A percentile compares a stretch with the other conserved stretches of the same genome.
Evolutionary conservation across 257 asterid species (phyloP).

Genomic region (Vinca minor): DNA sequence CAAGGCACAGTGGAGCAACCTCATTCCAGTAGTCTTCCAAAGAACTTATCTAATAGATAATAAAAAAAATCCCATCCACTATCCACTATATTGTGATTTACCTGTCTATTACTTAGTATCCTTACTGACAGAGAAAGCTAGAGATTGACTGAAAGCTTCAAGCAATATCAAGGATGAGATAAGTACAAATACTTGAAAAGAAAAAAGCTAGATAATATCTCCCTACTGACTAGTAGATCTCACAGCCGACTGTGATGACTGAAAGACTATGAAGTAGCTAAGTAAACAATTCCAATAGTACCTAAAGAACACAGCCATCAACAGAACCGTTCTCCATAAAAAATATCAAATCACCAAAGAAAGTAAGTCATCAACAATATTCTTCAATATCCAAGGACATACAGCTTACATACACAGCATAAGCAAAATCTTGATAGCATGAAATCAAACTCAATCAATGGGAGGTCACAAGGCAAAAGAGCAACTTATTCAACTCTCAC

Average conservation of each 20-base stretch:
- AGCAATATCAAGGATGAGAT: not conserved
- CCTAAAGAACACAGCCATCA: not conserved
- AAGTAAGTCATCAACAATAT: not conserved
- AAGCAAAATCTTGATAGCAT: not conserved
- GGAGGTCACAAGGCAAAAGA: not conserved
- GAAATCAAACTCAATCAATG: not conserved
- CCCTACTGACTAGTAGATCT: not conserved
- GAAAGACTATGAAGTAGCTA: not conserved
- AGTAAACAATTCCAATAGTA: not conserved
- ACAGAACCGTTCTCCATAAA: not conserved
- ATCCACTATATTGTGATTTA: not conserved
- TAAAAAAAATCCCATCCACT: not conserved
- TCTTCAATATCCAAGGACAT: no score
- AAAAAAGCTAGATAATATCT: no score
- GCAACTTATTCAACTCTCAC: not conserved
- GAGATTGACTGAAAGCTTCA: not conserved
- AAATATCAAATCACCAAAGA: not conserved
- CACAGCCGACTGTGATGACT: not conserved
- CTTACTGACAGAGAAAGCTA: no score
- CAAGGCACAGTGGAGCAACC: not conserved
- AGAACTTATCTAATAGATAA: no score
- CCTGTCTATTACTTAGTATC: no score
- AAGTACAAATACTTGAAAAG: not conserved
- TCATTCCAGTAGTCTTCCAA: no score
- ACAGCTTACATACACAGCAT: not conserved